Evolutionary conservation across 2,329 filamentous ascomycete species (phyloP).

Genomic region (Phoma sp.): DNA sequence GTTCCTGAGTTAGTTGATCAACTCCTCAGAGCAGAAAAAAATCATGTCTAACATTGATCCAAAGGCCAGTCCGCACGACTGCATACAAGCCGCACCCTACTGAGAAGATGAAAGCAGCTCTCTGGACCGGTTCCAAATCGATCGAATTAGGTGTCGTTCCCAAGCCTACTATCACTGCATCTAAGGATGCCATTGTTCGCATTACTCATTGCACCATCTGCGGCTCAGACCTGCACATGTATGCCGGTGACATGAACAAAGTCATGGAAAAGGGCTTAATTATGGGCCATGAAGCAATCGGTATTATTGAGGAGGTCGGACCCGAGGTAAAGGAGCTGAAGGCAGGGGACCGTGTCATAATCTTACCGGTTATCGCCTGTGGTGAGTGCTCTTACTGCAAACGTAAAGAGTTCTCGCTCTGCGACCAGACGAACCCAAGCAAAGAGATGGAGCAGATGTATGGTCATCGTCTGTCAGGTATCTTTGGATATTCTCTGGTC

Average conservation of each 20-base stretch:
- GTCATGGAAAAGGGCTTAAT: slow-evolving; percentile 17
- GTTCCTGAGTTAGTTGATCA: no score
- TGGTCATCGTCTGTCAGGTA: slow-evolving; percentile 7
- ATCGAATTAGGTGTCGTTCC: slow-evolving; percentile 22
- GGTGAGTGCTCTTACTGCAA: slow-evolving; percentile 18
- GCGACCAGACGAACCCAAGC: slow-evolving; percentile 13
- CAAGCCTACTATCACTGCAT: slow-evolving; percentile 42
- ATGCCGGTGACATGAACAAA: slow-evolving; percentile 72
- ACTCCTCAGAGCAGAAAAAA: neutral
- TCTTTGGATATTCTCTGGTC: slow-evolving; percentile 15
- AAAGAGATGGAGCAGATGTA: slow-evolving; percentile 4
- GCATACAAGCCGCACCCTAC: slow-evolving; percentile 2
- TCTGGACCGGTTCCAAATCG: slow-evolving; percentile 10
- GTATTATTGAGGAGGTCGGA: slow-evolving; percentile 77
- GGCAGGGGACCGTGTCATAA: slow-evolving; percentile 66
- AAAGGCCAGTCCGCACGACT: neutral
- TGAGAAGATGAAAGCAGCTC: slow-evolving; percentile 13
- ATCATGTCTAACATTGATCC: neutral
- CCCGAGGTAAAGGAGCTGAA: slow-evolving; percentile 76
- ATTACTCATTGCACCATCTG: slow-evolving; percentile 45
- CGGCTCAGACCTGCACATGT: slow-evolving; percentile 29
- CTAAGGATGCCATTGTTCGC: slow-evolving; percentile 48
- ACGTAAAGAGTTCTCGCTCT: slow-evolving; percentile 1
- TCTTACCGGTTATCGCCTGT: slow-evolving; percentile 20
- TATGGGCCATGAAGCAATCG: slow-evolving; percentile 89